A percentile compares a stretch with the other conserved stretches of the same genome.
phyloP scores from a whole-genome alignment of 2,329 filamentous ascomycete genomes.

The Ophiosphaerella narmari region DNA sequence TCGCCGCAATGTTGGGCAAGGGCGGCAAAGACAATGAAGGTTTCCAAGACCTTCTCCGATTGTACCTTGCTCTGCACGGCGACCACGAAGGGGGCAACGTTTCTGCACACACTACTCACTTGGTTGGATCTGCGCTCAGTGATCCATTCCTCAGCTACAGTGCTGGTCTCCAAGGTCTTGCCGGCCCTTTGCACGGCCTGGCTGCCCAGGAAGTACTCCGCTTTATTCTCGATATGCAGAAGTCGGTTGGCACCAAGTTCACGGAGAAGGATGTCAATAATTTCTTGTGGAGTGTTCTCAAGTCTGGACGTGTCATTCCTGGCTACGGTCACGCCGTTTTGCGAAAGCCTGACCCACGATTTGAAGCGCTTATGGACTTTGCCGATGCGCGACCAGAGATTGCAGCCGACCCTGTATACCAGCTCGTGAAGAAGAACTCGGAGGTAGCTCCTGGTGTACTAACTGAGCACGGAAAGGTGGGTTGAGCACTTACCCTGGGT shows the following conservation, averaged over 20 bases:
- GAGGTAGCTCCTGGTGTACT: constrained; percentile 89
- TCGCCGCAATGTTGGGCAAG: constrained; percentile 93
- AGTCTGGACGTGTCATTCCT: constrained; percentile 90
- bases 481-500: constrained; percentile 1
- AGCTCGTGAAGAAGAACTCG: constrained; percentile 90
- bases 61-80: constrained; percentile 95
- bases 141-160: constrained; percentile 97
- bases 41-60: constrained; percentile 91
- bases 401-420: constrained; percentile 84
- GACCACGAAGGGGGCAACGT: constrained; percentile 99
- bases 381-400: constrained; percentile 85
- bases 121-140: constrained; percentile 91
- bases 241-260: constrained; percentile 77
- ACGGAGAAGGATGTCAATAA: constrained; percentile 80
- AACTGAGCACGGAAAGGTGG: constrained; percentile 86
- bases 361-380: constrained; percentile 96
- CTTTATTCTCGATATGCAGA: constrained; percentile 96
- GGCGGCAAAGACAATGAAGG: constrained; percentile 84
- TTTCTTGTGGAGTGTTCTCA: constrained; percentile 92
- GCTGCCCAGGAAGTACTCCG: constrained; percentile 96
- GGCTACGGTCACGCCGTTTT: constrained; percentile 96
- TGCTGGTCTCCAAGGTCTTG: constrained; percentile 91
- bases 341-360: constrained; percentile 94
- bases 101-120: constrained; percentile 90
- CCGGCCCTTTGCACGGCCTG: constrained; percentile 89